Evolutionary conservation across 768 basidiomycete species (phyloP), one percentile per base, ranked within the genome.

Genomic region (Rhodotorula kratochvilovae): DNA sequence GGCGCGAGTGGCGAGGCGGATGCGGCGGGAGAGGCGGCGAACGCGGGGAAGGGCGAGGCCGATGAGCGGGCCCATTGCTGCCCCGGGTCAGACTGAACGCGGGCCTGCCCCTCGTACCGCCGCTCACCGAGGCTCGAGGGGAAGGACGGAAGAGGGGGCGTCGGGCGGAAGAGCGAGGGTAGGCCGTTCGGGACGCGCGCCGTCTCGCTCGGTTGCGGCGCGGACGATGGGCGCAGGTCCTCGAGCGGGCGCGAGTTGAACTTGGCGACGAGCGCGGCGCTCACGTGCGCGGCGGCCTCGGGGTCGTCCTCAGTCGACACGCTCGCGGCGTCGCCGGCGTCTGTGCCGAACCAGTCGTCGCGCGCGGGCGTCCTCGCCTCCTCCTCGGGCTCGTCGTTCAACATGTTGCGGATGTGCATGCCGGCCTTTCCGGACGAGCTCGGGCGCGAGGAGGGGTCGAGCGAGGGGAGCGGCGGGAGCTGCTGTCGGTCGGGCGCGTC

Each of bases 351-450:
- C 73, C 73, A 74, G 45, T 74, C 73, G 19, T 68, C 66, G 23
- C 55, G 63, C 2, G 50, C 61, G 2, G 70, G 59, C 3, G 58
- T 25, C 4, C 45, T 16, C 1, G 60, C 54, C 12, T 68, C 68
- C 25, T 63, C 68, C 11, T 72, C 72, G 2, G 58, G 62, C 35
- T 70, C 68, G 33, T 74, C 76, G 65, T 75, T 75, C 50, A 77
- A 74, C 51, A 77, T 63, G 63, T 76, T 71, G 61, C 71, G 74
- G 48, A 77, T 46, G 35, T 77, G 68, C 76, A 75, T 76, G 27
- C 76, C 76, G 1, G 60, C 61, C 19, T 53, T 56, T 25, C 51
- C 56, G 8, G 59, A 1, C 19, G 36, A 12, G 53, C 48, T 10
- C 31, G 46, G 23, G 15, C 62, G 61, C 31, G 42, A 29, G 1